These are phyloP conservation scores for Penicillium bialowiezense DNA, from an alignment of 495 filamentous ascomycete genomes.

Conservation along the genomic window DNA sequence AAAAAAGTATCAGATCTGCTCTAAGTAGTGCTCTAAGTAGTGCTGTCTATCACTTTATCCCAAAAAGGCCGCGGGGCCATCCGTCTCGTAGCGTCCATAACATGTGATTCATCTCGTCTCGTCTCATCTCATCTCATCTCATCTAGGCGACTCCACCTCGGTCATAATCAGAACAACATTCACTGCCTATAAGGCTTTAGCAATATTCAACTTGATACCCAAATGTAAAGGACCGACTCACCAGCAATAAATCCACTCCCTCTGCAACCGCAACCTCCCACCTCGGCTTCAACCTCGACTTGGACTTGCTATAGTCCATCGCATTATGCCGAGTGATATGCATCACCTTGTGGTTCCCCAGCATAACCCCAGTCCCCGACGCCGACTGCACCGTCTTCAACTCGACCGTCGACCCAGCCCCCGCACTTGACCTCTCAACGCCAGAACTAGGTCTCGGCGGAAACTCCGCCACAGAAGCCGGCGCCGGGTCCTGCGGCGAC, in stretches of 20 bases:
- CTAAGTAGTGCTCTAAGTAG: too few relatives aligned
- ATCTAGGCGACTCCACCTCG: not conserved
- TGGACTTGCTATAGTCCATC: conserved; percentile 10
- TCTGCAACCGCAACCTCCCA: conserved; percentile 27
- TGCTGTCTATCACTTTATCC: too few relatives aligned
- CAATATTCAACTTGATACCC: not conserved
- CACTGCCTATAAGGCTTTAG: conserved; percentile 11
- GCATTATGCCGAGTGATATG: conserved; percentile 15
- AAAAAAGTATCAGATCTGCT: too few relatives aligned
- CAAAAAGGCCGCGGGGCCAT: too few relatives aligned
- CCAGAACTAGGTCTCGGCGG: not conserved
- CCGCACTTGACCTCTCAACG: conserved; percentile 8
- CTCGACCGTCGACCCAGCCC: conserved; percentile 10
- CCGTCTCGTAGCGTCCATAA: too few relatives aligned
- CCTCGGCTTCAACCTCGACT: conserved; percentile 8
- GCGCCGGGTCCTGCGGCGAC: conserved; percentile 20
- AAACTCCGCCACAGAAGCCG: not conserved
- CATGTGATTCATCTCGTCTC: too few relatives aligned
- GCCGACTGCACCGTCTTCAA: conserved; percentile 16
- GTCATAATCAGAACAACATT: conserved; percentile 24
- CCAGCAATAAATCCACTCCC: conserved; percentile 27
- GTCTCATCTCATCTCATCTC: too few relatives aligned
- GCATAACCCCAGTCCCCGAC: conserved; percentile 15
- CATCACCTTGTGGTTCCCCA: conserved; percentile 22
- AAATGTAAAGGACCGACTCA: conserved; percentile 14